Conservation (phyloP, 2,329 filamentous ascomycete species). For the Xylaria sp. region DNA sequence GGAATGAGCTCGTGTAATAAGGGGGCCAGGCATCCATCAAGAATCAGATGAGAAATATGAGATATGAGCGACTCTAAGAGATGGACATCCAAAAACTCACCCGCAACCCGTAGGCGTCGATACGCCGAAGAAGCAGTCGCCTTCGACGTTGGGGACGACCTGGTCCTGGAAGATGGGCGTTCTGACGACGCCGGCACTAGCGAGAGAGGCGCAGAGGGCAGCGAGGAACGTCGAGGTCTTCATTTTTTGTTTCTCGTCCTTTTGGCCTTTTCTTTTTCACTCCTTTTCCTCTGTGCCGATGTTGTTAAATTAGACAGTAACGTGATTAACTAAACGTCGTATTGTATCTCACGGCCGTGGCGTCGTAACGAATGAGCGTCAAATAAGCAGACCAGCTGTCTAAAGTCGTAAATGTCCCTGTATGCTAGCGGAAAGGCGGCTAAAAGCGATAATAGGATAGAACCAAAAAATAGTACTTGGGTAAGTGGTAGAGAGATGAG, state of each 20-base stretch:
- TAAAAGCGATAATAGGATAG: background rate
- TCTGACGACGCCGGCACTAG: slow-evolving; percentile 65
- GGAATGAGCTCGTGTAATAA: no score
- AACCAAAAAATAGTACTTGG: background rate
- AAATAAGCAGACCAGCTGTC: slow-evolving; percentile 28
- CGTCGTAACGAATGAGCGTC: slow-evolving; percentile 13
- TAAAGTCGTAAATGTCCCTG: background rate
- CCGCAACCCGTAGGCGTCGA: slow-evolving; percentile 68
- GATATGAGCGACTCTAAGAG: background rate
- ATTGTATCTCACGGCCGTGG: slow-evolving; percentile 12
- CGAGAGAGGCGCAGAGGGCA: slow-evolving; percentile 59
- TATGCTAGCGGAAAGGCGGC: background rate
- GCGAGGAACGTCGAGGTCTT: slow-evolving; percentile 56
- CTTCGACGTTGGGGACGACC: slow-evolving; percentile 59
- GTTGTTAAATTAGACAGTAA: background rate
- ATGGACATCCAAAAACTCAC: slow-evolving; percentile 52
- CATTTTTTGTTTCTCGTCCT: slow-evolving; percentile 51
- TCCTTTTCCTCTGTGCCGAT: slow-evolving; percentile 1
- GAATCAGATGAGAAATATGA: background rate
- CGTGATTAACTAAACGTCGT: background rate
- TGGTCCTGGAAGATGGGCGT: slow-evolving; percentile 64
- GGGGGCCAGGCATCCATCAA: background rate
- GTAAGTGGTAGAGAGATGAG: background rate
- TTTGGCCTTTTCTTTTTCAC: slow-evolving; percentile 1
- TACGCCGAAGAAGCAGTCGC: slow-evolving; percentile 68